phyloP scores from a whole-genome alignment of 2,329 filamentous ascomycete genomes.

The Furcasterigmium sp. region DNA sequence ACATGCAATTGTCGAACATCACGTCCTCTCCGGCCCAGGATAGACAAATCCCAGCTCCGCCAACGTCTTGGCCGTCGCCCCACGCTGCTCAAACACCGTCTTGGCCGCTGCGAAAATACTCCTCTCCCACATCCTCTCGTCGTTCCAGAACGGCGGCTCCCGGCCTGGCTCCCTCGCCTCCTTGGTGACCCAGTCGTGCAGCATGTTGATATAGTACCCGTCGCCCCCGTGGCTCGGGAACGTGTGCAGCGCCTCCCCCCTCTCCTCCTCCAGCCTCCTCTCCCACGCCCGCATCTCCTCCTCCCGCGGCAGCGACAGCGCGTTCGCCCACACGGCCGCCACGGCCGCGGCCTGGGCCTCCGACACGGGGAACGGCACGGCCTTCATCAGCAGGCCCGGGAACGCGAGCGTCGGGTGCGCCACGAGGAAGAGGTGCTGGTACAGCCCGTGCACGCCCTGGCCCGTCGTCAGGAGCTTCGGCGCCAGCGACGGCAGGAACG shows the following conservation, averaged over 20 bases:
- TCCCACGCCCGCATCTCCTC: slow-evolving; percentile 69
- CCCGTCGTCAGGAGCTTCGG: slow-evolving; percentile 61
- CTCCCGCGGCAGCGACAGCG: slow-evolving; percentile 56
- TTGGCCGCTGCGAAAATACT: slow-evolving; percentile 64
- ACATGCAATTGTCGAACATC: too few relatives aligned
- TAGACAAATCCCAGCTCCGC: slow-evolving; percentile 24
- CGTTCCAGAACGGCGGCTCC: slow-evolving; percentile 65
- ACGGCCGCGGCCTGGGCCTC: slow-evolving; percentile 77
- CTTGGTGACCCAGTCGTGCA: slow-evolving; percentile 56
- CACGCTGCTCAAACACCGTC: slow-evolving; percentile 62
- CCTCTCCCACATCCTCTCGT: slow-evolving; percentile 67
- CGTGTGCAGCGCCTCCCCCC: slow-evolving; percentile 38
- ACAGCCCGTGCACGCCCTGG: slow-evolving; percentile 64
- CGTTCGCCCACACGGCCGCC: slow-evolving; percentile 70
- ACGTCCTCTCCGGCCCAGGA: too few relatives aligned
- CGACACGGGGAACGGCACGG: slow-evolving; percentile 81
- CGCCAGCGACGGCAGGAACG: slow-evolving; percentile 48
- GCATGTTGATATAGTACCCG: slow-evolving; percentile 62
- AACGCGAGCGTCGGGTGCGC: slow-evolving; percentile 75
- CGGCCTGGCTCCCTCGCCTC: slow-evolving; percentile 53
- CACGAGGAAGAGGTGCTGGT: slow-evolving; percentile 74
- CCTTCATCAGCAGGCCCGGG: slow-evolving; percentile 67
- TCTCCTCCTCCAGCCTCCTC: slow-evolving; percentile 44
- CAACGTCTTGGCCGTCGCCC: slow-evolving; percentile 58
- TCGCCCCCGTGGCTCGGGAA: slow-evolving; percentile 52